Percentiles rank a stretch among this genome's conserved stretches.
Conservation (phyloP, 768 basidiomycete genomes). For the Xerocomus brunneocitrinus region DNA sequence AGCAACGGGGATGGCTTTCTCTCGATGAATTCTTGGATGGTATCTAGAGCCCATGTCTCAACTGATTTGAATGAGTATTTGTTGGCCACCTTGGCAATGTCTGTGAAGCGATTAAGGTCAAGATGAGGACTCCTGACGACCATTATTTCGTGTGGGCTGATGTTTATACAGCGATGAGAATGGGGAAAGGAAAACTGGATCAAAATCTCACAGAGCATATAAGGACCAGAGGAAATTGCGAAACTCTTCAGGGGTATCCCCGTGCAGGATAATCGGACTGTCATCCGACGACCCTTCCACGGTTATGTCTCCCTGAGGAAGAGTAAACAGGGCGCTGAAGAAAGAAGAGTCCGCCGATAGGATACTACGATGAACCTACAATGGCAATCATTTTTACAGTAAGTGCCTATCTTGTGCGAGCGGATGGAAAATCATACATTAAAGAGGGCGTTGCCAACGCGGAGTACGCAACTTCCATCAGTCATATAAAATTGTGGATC, state of each 20-base stretch:
- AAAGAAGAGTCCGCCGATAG: constrained; percentile 60
- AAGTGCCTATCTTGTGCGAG: neutral
- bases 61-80: constrained; percentile 73
- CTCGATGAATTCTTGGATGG: constrained; percentile 64
- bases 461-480: constrained; percentile 65
- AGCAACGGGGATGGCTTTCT: constrained; percentile 52
- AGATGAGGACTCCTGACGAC: constrained; percentile 43
- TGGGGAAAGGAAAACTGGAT: neutral
- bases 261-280: constrained; percentile 57
- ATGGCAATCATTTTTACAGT: neutral
- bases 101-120: constrained; percentile 51
- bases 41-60: constrained; percentile 72
- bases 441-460: constrained; percentile 61
- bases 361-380: constrained; percentile 55
- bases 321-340: constrained; percentile 61
- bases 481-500: constrained; percentile 61
- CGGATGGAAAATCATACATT: constrained; percentile 45
- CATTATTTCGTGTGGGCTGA: constrained; percentile 59
- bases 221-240: constrained; percentile 70
- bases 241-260: constrained; percentile 64
- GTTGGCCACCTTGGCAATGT: constrained; percentile 62
- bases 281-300: constrained; percentile 61
- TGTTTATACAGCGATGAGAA: constrained; percentile 1
- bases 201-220: constrained; percentile 60
- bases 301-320: constrained; percentile 52